These are phyloP conservation scores for Lodderomyces parapsilosis DNA, from an alignment of 1,139 yeast species.

Conservation along the genomic window DNA sequence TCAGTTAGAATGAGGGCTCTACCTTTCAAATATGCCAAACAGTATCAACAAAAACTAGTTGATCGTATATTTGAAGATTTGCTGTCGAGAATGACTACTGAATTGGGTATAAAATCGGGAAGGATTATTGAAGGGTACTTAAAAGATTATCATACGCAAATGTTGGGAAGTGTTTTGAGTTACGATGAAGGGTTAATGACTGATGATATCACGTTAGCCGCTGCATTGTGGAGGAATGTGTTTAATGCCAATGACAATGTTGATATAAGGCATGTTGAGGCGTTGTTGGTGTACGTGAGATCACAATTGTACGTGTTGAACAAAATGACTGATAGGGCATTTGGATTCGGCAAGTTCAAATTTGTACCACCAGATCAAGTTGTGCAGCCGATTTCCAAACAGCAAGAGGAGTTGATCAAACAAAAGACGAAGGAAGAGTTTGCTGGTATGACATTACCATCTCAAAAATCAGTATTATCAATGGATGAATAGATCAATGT, in stretches of 20 bases:
- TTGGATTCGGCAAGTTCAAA: slow-evolving; percentile 83
- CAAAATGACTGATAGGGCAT: slow-evolving; percentile 84
- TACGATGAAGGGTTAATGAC: slow-evolving; percentile 90
- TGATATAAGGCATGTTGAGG: slow-evolving; percentile 83
- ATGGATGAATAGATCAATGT: slow-evolving; percentile 47
- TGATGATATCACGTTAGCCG: slow-evolving; percentile 81
- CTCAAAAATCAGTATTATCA: slow-evolving; percentile 61
- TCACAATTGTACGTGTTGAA: slow-evolving; percentile 85
- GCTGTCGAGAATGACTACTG: slow-evolving; percentile 81
- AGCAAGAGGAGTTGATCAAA: slow-evolving; percentile 52
- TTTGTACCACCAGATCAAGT: slow-evolving; percentile 84
- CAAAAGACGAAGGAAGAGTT: slow-evolving; percentile 39
- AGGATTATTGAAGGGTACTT: slow-evolving; percentile 81
- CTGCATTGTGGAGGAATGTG: slow-evolving; percentile 88
- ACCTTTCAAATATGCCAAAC: slow-evolving; percentile 85
- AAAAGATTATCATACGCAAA: slow-evolving; percentile 87
- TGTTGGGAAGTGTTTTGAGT: slow-evolving; percentile 84
- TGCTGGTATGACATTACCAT: slow-evolving; percentile 50
- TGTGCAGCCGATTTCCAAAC: slow-evolving; percentile 67
- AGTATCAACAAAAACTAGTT: slow-evolving; percentile 88
- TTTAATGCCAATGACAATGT: slow-evolving; percentile 83
- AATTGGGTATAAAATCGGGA: slow-evolving; percentile 80
- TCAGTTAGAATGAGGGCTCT: slow-evolving; percentile 94
- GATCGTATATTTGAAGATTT: slow-evolving; percentile 89
- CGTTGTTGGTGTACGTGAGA: slow-evolving; percentile 82